Percentiles rank a stretch among this genome's conserved stretches.
Conservation (phyloP, 805 yeast species). For the Candida dendrica region DNA sequence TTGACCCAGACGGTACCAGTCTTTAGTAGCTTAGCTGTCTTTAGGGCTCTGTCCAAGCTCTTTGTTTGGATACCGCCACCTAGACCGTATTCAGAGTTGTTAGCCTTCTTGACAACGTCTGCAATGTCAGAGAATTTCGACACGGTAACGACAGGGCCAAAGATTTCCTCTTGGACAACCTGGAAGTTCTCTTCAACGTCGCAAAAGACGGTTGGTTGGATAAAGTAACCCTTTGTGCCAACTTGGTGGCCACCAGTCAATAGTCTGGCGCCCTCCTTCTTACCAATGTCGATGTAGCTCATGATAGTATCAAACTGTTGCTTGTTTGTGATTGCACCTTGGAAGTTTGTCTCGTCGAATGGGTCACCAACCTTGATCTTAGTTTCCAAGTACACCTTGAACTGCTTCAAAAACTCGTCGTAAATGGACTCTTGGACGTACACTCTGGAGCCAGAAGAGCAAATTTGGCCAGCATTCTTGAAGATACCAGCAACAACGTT, state of each 20-base stretch:
- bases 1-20: constrained; percentile 64
- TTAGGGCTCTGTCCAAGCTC: constrained; percentile 45
- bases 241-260: constrained; percentile 55
- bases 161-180: constrained; percentile 56
- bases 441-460: constrained; percentile 64
- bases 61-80: constrained; percentile 62
- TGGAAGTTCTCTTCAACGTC: constrained; percentile 44
- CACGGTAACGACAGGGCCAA: constrained; percentile 60
- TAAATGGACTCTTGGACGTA: constrained; percentile 55
- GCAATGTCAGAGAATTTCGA: constrained; percentile 52
- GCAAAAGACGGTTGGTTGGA: constrained; percentile 56
- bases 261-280: constrained; percentile 48
- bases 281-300: constrained; percentile 50
- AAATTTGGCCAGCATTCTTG: constrained; percentile 65
- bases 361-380: constrained; percentile 55
- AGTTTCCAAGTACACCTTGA: constrained; percentile 40
- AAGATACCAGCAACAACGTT: constrained; percentile 51
- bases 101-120: constrained; percentile 47
- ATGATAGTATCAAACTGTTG: constrained; percentile 53
- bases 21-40: constrained; percentile 46
- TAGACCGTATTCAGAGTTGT: constrained; percentile 54
- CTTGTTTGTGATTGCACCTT: constrained; percentile 62
- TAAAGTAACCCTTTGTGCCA: constrained; percentile 52
- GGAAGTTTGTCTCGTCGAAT: constrained; percentile 47
- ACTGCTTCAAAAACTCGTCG: constrained; percentile 42